phyloP scores from a whole-genome alignment of 106 monocot genomes.

The Allium cepa region DNA sequence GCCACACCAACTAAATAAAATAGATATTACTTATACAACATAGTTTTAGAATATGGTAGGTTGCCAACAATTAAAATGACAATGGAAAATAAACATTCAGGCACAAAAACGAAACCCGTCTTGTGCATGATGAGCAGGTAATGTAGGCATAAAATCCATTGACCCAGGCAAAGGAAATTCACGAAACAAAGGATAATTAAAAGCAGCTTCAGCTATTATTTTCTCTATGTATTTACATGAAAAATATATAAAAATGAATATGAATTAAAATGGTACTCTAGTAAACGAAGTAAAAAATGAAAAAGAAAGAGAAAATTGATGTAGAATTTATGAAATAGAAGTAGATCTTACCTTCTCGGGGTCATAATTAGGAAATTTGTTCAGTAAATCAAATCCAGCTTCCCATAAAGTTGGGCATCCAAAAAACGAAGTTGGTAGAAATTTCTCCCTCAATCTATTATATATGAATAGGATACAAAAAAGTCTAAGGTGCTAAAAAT shows the following conservation, averaged over 20 bases:
- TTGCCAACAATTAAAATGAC: too few relatives aligned
- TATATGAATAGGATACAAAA: conserved; percentile 21
- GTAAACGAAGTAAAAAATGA: background rate
- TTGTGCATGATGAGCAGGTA: conserved; percentile 58
- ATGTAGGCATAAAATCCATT: conserved; percentile 80
- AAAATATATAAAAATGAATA: background rate
- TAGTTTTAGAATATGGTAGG: too few relatives aligned
- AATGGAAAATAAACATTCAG: background rate
- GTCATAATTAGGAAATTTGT: conserved; percentile 66
- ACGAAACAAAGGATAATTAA: conserved; percentile 58
- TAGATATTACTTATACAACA: too few relatives aligned
- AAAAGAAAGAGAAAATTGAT: background rate
- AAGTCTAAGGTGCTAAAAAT: background rate
- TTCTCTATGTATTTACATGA: conserved; percentile 20
- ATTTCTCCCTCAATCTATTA: conserved; percentile 52
- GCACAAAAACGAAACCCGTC: conserved; percentile 25
- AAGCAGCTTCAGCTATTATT: conserved; percentile 63
- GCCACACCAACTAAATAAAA: too few relatives aligned
- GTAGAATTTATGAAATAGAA: background rate
- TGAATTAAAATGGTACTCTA: background rate
- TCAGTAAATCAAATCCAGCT: conserved; percentile 71
- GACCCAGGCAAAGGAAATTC: conserved; percentile 73
- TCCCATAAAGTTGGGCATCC: conserved; percentile 59
- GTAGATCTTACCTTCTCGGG: conserved; percentile 54
- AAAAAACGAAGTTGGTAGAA: conserved; percentile 53